These are phyloP conservation scores for Biscogniauxia mediterranea DNA, from an alignment of 2,329 filamentous ascomycete genomes.

Conservation along the genomic window DNA sequence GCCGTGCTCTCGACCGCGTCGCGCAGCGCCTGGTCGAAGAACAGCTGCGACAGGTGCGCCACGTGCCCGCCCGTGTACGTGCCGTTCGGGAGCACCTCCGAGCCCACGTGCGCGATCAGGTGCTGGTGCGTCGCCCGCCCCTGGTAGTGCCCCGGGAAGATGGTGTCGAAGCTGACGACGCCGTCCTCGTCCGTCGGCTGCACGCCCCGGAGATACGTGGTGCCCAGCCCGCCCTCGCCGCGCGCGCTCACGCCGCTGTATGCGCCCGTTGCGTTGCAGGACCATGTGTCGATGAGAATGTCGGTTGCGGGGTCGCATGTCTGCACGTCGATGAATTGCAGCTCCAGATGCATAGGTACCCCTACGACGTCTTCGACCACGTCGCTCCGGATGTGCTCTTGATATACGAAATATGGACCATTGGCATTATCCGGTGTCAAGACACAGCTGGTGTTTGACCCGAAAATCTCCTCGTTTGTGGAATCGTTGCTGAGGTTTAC, in stretches of 20 bases:
- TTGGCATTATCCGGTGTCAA: slow-evolving; percentile 42
- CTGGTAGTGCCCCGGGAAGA: slow-evolving; percentile 44
- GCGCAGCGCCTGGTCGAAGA: slow-evolving; percentile 39
- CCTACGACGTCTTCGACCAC: slow-evolving; percentile 39
- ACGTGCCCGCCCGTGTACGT: slow-evolving; percentile 38
- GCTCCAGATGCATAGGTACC: slow-evolving; percentile 42
- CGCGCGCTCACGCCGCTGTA: slow-evolving; percentile 38
- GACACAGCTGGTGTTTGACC: slow-evolving; percentile 42
- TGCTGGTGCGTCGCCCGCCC: slow-evolving; percentile 43
- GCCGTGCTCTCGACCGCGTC: slow-evolving; percentile 35
- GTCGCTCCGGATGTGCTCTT: slow-evolving; percentile 41
- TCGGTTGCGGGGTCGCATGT: slow-evolving; percentile 40
- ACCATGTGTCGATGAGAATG: slow-evolving; percentile 44
- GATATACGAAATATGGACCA: slow-evolving; percentile 45
- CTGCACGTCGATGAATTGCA: slow-evolving; percentile 46
- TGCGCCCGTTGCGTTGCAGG: slow-evolving; percentile 45
- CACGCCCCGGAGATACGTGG: slow-evolving; percentile 48
- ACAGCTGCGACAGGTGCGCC: slow-evolving; percentile 44
- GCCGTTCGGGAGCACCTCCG: slow-evolving; percentile 34
- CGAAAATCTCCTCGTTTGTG: slow-evolving; percentile 35
- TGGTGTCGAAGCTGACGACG: slow-evolving; percentile 47
- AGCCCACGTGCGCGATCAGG: slow-evolving; percentile 38
- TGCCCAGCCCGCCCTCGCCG: slow-evolving; percentile 35
- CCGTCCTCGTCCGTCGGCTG: slow-evolving; percentile 45
- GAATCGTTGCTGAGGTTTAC: slow-evolving; percentile 33